Percentiles rank a stretch among this genome's conserved stretches.
Conservation (phyloP, 352 stramenopile genomes). For the Pythium pyrilobum region DNA sequence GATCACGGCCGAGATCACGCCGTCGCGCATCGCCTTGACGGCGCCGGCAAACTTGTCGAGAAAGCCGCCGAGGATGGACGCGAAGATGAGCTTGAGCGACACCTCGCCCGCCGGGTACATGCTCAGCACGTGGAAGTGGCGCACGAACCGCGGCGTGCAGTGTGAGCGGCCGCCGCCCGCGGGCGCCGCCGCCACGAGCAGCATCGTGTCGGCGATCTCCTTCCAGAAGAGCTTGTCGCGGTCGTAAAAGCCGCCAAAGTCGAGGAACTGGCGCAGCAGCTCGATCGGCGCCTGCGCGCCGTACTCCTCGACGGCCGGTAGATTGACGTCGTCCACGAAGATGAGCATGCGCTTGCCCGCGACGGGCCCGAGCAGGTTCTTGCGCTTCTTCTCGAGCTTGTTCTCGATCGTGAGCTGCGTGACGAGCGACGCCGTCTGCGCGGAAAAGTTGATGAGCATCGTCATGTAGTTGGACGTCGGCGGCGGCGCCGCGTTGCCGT, state of each 20-base stretch:
- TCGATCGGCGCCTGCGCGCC: conserved; percentile 93
- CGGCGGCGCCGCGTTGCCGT: conserved; percentile 11
- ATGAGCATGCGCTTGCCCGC: conserved; percentile 87
- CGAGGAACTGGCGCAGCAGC: conserved; percentile 91
- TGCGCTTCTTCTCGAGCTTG: conserved; percentile 95
- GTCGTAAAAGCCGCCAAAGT: conserved; percentile 96
- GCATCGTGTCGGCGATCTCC: conserved; percentile 91
- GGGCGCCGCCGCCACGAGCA: conserved; percentile 88
- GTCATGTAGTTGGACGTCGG: conserved; percentile 55
- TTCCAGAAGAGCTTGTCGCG: conserved; percentile 97
- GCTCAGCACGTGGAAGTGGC: conserved; percentile 95
- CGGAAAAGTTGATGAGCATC: conserved; percentile 89
- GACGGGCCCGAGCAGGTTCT: conserved; percentile 90
- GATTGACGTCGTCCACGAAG: conserved; percentile 96
- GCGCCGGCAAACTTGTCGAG: conserved; percentile 82
- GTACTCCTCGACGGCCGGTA: conserved; percentile 93
- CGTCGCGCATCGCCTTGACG: conserved; percentile 75
- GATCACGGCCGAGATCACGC: conserved; percentile 87
- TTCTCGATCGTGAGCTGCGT: conserved; percentile 89
- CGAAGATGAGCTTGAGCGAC: conserved; percentile 92
- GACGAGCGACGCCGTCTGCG: conserved; percentile 87
- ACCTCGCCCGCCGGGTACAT: conserved; percentile 86
- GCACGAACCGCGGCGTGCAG: conserved; percentile 90
- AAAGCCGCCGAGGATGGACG: conserved; percentile 91
- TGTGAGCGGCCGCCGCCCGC: conserved; percentile 83